These are phyloP conservation scores for Pezicula rhizophila DNA, from an alignment of 2,329 filamentous ascomycete species.

Conservation along the genomic window DNA sequence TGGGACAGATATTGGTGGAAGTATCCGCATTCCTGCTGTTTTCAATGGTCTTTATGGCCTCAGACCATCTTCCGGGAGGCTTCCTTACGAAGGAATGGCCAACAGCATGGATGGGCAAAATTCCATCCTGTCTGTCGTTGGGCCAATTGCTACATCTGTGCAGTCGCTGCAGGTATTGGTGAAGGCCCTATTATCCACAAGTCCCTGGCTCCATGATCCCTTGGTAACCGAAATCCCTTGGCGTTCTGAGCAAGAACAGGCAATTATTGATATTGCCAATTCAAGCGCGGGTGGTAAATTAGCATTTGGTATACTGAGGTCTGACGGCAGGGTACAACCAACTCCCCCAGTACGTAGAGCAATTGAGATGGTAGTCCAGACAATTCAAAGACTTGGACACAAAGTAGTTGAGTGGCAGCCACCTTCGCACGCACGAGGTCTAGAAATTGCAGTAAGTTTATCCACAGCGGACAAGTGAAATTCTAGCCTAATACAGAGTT, in stretches of 20 bases:
- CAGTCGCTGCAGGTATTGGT: slow-evolving; percentile 49
- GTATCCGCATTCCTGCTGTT: slow-evolving; percentile 30
- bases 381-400: slow-evolving; percentile 46
- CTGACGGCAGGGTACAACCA: slow-evolving; percentile 43
- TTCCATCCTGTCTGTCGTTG: slow-evolving; percentile 55
- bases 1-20: slow-evolving; percentile 28
- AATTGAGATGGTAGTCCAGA: slow-evolving; percentile 42
- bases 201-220: slow-evolving; percentile 64
- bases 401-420: slow-evolving; percentile 54
- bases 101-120: slow-evolving; percentile 57
- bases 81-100: slow-evolving; percentile 49
- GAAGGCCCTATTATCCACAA: slow-evolving; percentile 46
- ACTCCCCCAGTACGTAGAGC: slow-evolving; percentile 54
- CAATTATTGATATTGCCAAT: slow-evolving; percentile 32
- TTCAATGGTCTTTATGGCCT: slow-evolving; percentile 34
- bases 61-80: slow-evolving; percentile 29
- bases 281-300: slow-evolving; percentile 32
- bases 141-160: slow-evolving; percentile 52
- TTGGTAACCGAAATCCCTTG: slow-evolving; percentile 61
- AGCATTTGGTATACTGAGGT: slow-evolving; percentile 47
- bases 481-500: neutral
- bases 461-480: slow-evolving; percentile 21
- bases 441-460: slow-evolving; percentile 33
- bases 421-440: slow-evolving; percentile 38
- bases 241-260: slow-evolving; percentile 38